A percentile compares a stretch with the other conserved stretches of the same genome.
These are phyloP conservation scores for Globisporangium echinulatum DNA, from an alignment of 352 stramenopile genomes.

Conservation along the genomic window DNA sequence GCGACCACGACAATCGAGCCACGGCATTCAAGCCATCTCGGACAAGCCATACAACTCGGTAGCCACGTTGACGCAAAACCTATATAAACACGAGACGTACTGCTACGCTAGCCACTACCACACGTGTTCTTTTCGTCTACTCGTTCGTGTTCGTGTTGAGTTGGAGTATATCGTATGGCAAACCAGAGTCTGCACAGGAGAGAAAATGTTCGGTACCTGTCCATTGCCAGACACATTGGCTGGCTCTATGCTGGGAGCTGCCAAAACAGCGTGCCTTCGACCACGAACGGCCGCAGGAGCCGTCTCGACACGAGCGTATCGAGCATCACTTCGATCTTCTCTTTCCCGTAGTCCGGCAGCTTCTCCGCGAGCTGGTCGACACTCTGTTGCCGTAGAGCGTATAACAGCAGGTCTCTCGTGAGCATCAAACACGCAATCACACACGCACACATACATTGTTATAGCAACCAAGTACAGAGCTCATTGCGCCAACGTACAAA, in stretches of 20 bases:
- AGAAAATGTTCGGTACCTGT: too few species aligned
- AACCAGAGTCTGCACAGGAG: too few species aligned
- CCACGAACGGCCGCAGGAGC: constrained; percentile 72
- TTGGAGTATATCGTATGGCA: too few species aligned
- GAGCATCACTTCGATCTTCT: constrained; percentile 73
- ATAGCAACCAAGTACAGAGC: neutral
- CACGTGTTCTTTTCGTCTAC: too few species aligned
- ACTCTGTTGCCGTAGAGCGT: constrained; percentile 23
- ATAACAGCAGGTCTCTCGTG: neutral
- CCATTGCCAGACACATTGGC: too few species aligned
- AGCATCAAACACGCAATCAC: constrained; percentile 12
- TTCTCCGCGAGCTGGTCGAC: constrained; percentile 64
- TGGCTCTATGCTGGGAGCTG: constrained; percentile 35
- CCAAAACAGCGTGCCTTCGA: constrained; percentile 85
- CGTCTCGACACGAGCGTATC: constrained; percentile 71
- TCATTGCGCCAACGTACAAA: constrained; percentile 33
- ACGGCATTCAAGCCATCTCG: too few species aligned
- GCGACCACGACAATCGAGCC: too few species aligned
- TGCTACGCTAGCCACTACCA: too few species aligned
- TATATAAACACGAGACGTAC: too few species aligned
- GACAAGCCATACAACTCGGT: too few species aligned
- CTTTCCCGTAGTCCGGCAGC: constrained; percentile 56
- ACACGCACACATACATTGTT: constrained; percentile 1
- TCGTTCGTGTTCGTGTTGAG: too few species aligned
- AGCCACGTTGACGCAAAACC: too few species aligned